These are phyloP conservation scores for Cytospora paraplurivora DNA, from an alignment of 2,329 filamentous ascomycete genomes.

Conservation along the genomic window DNA sequence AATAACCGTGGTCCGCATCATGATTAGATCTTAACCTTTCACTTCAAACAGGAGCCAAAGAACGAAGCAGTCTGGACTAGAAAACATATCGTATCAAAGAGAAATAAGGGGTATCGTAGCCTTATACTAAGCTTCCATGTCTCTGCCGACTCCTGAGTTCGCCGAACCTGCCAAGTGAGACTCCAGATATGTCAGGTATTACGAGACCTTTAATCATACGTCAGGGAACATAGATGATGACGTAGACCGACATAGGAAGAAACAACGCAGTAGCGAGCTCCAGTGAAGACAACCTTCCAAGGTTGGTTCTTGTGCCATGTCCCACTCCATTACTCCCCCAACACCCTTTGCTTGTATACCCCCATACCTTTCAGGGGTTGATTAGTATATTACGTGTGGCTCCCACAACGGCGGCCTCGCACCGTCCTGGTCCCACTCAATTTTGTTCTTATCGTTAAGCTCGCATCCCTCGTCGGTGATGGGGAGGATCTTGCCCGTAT, in stretches of 20 bases:
- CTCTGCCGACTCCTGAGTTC: conserved; percentile 9
- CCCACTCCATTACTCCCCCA: neutral
- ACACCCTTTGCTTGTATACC: neutral
- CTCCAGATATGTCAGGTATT: conserved; percentile 16
- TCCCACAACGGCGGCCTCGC: conserved; percentile 41
- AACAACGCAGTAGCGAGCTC: conserved; percentile 1
- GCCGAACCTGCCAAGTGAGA: conserved; percentile 5
- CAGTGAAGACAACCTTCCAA: neutral
- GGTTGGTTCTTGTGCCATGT: neutral
- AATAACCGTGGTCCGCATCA: no score
- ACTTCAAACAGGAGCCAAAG: neutral
- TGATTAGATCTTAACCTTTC: neutral
- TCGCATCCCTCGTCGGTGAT: conserved; percentile 79
- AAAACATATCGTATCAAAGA: neutral
- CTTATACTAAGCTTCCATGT: neutral
- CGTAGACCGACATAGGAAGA: neutral
- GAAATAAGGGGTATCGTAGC: conserved; percentile 19
- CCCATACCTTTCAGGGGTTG: neutral
- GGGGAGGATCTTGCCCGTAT: conserved; percentile 70
- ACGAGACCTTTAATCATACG: neutral
- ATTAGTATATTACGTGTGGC: conserved; percentile 41
- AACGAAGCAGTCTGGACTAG: neutral
- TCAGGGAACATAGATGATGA: conserved; percentile 1
- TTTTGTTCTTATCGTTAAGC: conserved; percentile 67
- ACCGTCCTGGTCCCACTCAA: conserved; percentile 40